Conservation (phyloP, 108 stramenopile genomes). For the Aurantiochytrium sp. region DNA sequence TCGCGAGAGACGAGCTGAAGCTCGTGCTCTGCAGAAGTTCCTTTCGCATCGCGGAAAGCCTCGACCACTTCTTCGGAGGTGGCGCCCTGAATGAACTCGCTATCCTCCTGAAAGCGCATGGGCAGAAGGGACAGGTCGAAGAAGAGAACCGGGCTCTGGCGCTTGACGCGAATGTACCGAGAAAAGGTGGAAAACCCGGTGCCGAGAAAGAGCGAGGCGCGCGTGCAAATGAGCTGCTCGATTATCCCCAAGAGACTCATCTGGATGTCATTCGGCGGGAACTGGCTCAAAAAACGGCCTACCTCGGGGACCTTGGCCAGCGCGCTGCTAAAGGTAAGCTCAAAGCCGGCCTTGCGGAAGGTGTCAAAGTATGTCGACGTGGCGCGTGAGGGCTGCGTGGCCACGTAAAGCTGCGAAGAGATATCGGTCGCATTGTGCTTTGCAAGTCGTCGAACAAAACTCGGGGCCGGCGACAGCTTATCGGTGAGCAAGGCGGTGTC, state of each 20-base stretch:
- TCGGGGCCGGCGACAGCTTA: not conserved
- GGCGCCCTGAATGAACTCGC: not conserved
- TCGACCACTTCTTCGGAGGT: not conserved
- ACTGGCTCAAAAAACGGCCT: not conserved
- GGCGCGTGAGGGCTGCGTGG: not conserved
- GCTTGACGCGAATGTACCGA: not conserved
- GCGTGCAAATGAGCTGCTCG: constrained; percentile 6
- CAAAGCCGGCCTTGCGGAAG: constrained; percentile 12
- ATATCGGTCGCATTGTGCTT: not conserved
- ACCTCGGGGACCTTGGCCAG: not conserved
- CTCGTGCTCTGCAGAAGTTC: not conserved
- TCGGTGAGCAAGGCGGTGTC: not conserved
- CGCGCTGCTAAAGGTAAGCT: not conserved
- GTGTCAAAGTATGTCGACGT: not conserved
- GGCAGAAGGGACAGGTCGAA: not conserved
- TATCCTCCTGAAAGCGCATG: not conserved
- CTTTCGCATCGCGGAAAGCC: not conserved
- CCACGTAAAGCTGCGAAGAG: not conserved
- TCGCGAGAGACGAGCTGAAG: not conserved
- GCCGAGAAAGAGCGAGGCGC: not conserved
- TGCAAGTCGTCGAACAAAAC: not conserved
- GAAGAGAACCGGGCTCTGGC: not conserved
- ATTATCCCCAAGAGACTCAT: not conserved
- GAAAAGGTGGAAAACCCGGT: constrained; percentile 21
- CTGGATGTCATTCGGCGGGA: constrained; percentile 5